Evolutionary conservation across 352 stramenopile genomes (phyloP).

Genomic region (Pythium volutum): DNA sequence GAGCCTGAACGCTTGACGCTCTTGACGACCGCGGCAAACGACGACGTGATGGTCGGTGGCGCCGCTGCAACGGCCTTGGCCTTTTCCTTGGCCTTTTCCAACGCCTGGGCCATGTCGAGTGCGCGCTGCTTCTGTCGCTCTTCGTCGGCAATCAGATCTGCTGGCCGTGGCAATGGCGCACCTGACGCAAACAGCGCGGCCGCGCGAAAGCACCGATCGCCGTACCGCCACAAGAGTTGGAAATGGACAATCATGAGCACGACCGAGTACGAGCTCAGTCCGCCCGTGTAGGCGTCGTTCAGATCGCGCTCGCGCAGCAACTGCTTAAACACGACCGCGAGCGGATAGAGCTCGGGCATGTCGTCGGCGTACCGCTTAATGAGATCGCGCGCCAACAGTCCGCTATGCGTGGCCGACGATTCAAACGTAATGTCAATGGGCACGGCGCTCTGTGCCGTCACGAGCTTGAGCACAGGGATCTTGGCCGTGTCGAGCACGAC

Average conservation of each 20-base stretch:
- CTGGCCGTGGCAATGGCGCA: constrained; percentile 20
- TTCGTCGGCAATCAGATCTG: constrained; percentile 25
- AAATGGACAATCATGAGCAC: constrained; percentile 92
- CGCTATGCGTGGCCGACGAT: constrained; percentile 75
- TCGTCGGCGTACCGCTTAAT: constrained; percentile 82
- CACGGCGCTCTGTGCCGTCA: constrained; percentile 69
- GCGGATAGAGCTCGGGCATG: constrained; percentile 85
- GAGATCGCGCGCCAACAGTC: constrained; percentile 76
- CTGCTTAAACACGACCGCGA: constrained; percentile 91
- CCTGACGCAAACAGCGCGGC: constrained; percentile 22
- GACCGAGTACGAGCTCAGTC: constrained; percentile 90
- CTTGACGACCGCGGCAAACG: constrained; percentile 62
- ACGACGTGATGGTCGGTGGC: constrained; percentile 32
- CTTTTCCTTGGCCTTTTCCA: neutral
- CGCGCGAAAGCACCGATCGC: constrained; percentile 22
- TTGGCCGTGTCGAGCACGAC: constrained; percentile 80
- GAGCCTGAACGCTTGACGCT: constrained; percentile 30
- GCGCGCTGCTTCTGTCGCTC: constrained; percentile 5
- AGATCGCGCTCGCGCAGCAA: constrained; percentile 85
- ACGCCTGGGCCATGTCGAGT: neutral
- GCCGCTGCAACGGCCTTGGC: constrained; percentile 1
- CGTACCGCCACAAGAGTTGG: constrained; percentile 62
- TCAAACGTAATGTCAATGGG: constrained; percentile 87
- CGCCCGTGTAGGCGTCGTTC: constrained; percentile 91
- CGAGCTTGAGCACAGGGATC: constrained; percentile 81